Base-by-base conservation (phyloP, 2,329 filamentous ascomycete genomes). In the Trichoderma sp. region DNA sequence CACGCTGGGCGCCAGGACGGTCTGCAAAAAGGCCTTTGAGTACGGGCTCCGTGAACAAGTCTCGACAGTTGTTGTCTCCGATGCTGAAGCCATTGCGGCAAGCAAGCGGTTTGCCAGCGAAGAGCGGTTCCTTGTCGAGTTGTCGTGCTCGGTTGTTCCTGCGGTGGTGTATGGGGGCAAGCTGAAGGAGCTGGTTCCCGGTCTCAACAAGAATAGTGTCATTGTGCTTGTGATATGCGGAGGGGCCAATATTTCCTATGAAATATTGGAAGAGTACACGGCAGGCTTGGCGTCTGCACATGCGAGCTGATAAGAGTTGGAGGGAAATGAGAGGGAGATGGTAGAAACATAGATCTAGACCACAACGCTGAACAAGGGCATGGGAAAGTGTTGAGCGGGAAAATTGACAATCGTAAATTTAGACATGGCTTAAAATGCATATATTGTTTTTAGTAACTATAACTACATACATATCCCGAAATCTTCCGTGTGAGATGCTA, bases 1-100 rank as follows among this genome's bases (percentile, higher is more conserved):
- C 0, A 90, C 86, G 47, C 83, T 96, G 0, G 92, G 92, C 0
- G 90, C 89, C 1, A 81, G 85, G 14, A 83, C 84, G n/a, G 91
- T 96, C 4, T 88, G 88, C 19, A 81, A 86, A 24, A 75, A 77
- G 74, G 77, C 81, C 0, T 81, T 77, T 27, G 75, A 77, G 64
- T 77, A 76, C 21, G 76, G 73, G 11, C 71, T 75, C 58, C 71
- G 74, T 13, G 71, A 74, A 3, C 72, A 74, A 5, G 75, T 78
- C 3, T 70, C 73, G 35, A 77, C 72, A 31, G 73, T 73, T 4
- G 75, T 75, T 14, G 68, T 78, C 27, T 62, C 76, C 5, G 76
- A 78, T 55, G 68, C 71, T 2, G 75, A 78, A 1, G 76, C 75
- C 16, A 74, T 76, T 19, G 49, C 69, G 11, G 76, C 75, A 2